Conservation (phyloP, 2,329 filamentous ascomycete genomes). For the Ambrosiella cleistominuta region DNA sequence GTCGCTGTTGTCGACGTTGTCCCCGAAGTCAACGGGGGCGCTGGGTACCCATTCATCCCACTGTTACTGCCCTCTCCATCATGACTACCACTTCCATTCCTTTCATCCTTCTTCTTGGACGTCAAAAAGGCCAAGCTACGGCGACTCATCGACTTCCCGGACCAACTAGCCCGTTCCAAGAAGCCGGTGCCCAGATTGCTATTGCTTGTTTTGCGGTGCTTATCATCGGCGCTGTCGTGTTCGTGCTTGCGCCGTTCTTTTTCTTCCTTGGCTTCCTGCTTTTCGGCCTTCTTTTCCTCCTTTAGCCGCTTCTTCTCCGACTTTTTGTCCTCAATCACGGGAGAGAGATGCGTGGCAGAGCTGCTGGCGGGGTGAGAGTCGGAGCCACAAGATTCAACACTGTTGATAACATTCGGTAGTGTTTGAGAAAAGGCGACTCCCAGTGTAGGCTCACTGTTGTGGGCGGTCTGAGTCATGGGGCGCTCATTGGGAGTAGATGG, state of each 20-base stretch:
- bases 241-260: slow-evolving; percentile 9
- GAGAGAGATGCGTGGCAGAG: background rate
- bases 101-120: slow-evolving; percentile 30
- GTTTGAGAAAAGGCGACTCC: slow-evolving; percentile 50
- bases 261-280: slow-evolving; percentile 40
- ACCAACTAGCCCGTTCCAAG: slow-evolving; percentile 49
- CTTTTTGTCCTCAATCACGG: slow-evolving; percentile 22
- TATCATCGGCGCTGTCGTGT: background rate
- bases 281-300: slow-evolving; percentile 17
- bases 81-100: background rate
- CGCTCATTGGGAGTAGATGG: background rate
- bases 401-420: slow-evolving; percentile 27
- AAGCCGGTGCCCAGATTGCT: slow-evolving; percentile 33
- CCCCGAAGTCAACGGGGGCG: background rate
- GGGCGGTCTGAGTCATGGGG: background rate
- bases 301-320: slow-evolving; percentile 22
- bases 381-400: background rate
- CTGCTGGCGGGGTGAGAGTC: background rate
- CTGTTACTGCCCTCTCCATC: background rate
- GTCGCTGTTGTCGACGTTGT: slow-evolving; percentile 1
- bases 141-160: slow-evolving; percentile 62
- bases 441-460: slow-evolving; percentile 29
- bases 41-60: background rate
- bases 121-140: slow-evolving; percentile 52
- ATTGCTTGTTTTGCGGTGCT: slow-evolving; percentile 7